phyloP scores from a whole-genome alignment of 352 stramenopile genomes.

The Phytophthora parvispora region DNA sequence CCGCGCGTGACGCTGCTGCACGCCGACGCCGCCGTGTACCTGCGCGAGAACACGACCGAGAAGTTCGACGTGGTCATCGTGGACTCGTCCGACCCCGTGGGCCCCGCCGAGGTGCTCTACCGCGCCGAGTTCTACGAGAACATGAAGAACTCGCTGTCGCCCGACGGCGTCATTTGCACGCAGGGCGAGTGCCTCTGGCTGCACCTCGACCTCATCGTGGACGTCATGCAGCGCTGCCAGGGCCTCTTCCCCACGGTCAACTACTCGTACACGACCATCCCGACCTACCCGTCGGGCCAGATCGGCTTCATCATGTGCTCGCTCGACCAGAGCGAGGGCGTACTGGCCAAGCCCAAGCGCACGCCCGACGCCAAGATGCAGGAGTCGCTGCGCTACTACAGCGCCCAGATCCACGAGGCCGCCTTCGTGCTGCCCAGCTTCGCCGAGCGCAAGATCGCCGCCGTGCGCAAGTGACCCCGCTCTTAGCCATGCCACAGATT shows the following conservation, averaged over 20 bases:
- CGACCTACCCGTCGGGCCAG: constrained; percentile 99
- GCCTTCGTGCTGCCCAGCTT: constrained; percentile 98
- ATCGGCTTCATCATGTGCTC: constrained; percentile 98
- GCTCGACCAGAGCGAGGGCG: constrained; percentile 68
- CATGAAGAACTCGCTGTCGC: constrained; percentile 93
- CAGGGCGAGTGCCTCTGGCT: constrained; percentile 99
- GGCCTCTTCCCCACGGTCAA: constrained; percentile 96
- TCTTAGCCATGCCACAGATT: constrained; percentile 16
- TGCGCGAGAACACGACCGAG: constrained; percentile 82
- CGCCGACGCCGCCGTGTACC: constrained; percentile 92
- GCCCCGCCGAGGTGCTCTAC: constrained; percentile 97
- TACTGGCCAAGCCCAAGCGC: constrained; percentile 80
- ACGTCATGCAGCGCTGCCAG: constrained; percentile 94
- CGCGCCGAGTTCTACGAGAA: constrained; percentile 96
- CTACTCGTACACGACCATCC: constrained; percentile 99
- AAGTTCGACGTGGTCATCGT: constrained; percentile 98
- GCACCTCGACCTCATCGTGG: constrained; percentile 97
- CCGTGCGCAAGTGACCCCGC: constrained; percentile 77
- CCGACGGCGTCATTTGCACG: constrained; percentile 90
- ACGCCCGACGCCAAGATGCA: constrained; percentile 59
- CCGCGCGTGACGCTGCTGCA: constrained; percentile 95
- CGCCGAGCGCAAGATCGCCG: constrained; percentile 87
- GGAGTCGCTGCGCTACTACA: constrained; percentile 96
- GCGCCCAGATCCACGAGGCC: constrained; percentile 93
- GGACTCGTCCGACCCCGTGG: constrained; percentile 97